Base-by-base conservation (phyloP, 2,329 filamentous ascomycete genomes). In the Venturia effusa region DNA sequence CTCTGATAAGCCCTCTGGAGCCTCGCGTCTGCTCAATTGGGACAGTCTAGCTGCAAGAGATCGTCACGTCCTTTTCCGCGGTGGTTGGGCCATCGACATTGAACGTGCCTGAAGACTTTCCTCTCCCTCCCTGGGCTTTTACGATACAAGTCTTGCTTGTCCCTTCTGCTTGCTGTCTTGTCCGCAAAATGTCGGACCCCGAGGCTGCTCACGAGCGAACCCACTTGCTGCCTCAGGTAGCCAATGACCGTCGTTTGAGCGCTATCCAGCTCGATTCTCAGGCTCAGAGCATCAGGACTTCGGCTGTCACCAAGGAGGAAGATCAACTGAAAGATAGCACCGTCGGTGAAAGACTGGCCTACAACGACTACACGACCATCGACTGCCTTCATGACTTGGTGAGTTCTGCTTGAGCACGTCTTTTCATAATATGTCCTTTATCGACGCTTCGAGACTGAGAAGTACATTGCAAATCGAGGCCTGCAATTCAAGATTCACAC, bases 371-470 rank as follows among this genome's bases (percentile, higher is more conserved):
- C 67, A 82, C 80, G 8, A 84, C 83, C 1, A 85, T 85, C 64
- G 83, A 86, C 71, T 86, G 83, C 83, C 74, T 86, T 11, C 83
- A 84, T 70, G 82, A 84, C 68, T 71, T 86, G 64, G 80, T 82
- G 40, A 19, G 54, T 27, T 27, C 24, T 24, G 60, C 22, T 60
- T 17, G 10, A 5, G 37, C 37, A 39, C 10, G 15, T 39, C 37
- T 11, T 39, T 39, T 10, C 15, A 15, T 11, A 39, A 11, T 15
- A 11, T 15, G 10, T 39, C 8, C 15, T 15, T 39, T 39, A 2
- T 2, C 8, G 2, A 39, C 15, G 37, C 15, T 15, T 39, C 37
- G 4, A 39, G 15, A 2, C 8, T 39, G 3, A 11, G 8, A 39
- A 15, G 37, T 39, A 39, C 10, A 39, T 11, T 2, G 10, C 37